Evolutionary conservation across 2,329 filamentous ascomycete genomes (phyloP).

Genomic region (Aspergillus aculeatinus): DNA sequence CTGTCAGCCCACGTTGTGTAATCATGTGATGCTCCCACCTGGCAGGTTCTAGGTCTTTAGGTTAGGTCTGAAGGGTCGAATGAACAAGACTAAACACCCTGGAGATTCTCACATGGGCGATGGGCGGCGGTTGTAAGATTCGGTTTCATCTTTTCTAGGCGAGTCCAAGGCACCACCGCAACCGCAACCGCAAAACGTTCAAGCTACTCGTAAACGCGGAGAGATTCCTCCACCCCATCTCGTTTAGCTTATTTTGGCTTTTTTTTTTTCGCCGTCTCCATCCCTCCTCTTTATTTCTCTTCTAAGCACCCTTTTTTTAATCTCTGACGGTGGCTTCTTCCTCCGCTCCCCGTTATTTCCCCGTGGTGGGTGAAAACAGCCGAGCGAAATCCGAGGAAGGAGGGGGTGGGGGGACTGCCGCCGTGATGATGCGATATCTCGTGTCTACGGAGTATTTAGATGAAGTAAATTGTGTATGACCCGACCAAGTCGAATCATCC

Average conservation of each 20-base stretch:
- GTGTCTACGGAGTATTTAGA: no score
- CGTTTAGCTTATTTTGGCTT: neutral
- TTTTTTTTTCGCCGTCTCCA: neutral
- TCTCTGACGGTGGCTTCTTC: neutral
- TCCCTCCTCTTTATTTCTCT: neutral
- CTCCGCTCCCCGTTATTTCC: neutral
- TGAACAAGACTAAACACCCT: no score
- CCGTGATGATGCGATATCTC: neutral
- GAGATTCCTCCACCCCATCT: no score
- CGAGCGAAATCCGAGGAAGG: neutral
- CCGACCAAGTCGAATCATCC: no score
- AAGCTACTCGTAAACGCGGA: neutral
- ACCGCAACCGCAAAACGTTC: neutral
- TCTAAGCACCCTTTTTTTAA: neutral
- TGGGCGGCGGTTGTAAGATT: neutral
- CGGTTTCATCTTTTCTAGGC: slow-evolving; percentile 5
- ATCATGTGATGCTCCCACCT: slow-evolving; percentile 31
- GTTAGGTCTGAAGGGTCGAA: slow-evolving; percentile 11
- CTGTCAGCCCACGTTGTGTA: slow-evolving; percentile 26
- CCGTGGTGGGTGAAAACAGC: neutral
- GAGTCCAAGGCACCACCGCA: neutral
- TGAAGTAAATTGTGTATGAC: no score
- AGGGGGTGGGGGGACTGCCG: neutral
- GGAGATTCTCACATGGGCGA: neutral
- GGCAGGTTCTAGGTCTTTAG: slow-evolving; percentile 3